Evolutionary conservation across 164 flowering plant genomes (phyloP), one percentile per base, ranked within the genome.

Genomic region (Stephania japonica): DNA sequence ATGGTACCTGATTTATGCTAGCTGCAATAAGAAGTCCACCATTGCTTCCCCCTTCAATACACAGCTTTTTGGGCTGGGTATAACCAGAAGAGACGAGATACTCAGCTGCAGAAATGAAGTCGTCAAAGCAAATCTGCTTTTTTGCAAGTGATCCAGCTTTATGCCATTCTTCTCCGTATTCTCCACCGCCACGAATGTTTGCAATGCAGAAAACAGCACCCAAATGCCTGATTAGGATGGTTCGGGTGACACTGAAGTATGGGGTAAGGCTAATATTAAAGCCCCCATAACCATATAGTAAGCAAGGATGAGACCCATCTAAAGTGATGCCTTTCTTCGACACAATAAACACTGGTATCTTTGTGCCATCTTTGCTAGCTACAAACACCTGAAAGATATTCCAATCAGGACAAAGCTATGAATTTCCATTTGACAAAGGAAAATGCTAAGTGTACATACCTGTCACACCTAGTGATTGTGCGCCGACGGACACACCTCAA

Each of bases 81-180:
- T 96, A 93, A 75, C 99, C 97, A 78, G 91, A 80, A 72, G 98
- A 88, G 21, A 96, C 78, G 59, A 96, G 97, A 75, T 80, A 92
- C 71, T 96, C 94, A 24, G 93, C 94, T 25, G 89, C 82, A 73
- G 99, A 87, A 80, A 93, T 86, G 80, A 96, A 96, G 77, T 96
- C 99, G 88, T 96, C 98, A 78, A 96, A 96, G 83, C 97, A 92
- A 75, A 90, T 96, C 76, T 96, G 99, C 83, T 96, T 96, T 59
- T 84, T 90, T 16, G 90, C 83, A 68, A 96, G 90, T 41, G 97
- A 82, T 16, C 98, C 99, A 63, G 92, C 95, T 85, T 91, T 96
- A 72, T 96, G 98, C 99, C 99, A 96, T 78, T 93, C 97, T 82
- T 93, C 97, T 61, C 99, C 99, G 80, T 96, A 93, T 76, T 96